A percentile compares a stretch with the other conserved stretches of the same genome.
phyloP scores from a whole-genome alignment of 345 rosid species.

The Fremontodendron californicum region DNA sequence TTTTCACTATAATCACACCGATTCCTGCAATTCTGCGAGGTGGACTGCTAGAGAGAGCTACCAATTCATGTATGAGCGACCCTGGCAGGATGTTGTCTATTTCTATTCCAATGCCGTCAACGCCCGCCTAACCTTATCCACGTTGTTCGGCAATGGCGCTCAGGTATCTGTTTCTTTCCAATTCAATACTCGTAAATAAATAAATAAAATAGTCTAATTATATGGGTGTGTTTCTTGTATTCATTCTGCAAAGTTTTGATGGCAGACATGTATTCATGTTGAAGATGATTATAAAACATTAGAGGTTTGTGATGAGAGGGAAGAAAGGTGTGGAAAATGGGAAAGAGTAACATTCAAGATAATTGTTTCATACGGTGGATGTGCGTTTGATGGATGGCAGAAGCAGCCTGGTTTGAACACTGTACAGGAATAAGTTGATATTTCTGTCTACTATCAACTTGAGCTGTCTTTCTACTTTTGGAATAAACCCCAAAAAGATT shows the following conservation, averaged over 20 bases:
- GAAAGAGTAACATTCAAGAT: conserved; percentile 76
- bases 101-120: conserved; percentile 58
- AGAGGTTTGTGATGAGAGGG: conserved; percentile 21
- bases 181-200: background rate
- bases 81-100: conserved; percentile 66
- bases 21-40: conserved; percentile 58
- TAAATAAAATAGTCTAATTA: too few relatives aligned
- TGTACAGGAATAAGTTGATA: conserved; percentile 62
- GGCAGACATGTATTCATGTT: conserved; percentile 37
- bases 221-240: background rate
- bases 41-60: conserved; percentile 86
- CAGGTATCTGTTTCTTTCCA: conserved; percentile 30
- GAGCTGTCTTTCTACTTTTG: too few relatives aligned
- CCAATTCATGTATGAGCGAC: conserved; percentile 63
- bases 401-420: conserved; percentile 84
- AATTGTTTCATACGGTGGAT: conserved; percentile 71
- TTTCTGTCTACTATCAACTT: too few relatives aligned
- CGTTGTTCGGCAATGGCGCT: conserved; percentile 37
- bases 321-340: conserved; percentile 66
- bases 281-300: conserved; percentile 29
- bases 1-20: conserved; percentile 67
- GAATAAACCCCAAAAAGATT: too few relatives aligned
- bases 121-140: conserved; percentile 34
- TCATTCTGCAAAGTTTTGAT: conserved; percentile 12
- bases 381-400: conserved; percentile 97